phyloP scores from a whole-genome alignment of 2,329 filamentous ascomycete species.

The Metarhizium humberi region DNA sequence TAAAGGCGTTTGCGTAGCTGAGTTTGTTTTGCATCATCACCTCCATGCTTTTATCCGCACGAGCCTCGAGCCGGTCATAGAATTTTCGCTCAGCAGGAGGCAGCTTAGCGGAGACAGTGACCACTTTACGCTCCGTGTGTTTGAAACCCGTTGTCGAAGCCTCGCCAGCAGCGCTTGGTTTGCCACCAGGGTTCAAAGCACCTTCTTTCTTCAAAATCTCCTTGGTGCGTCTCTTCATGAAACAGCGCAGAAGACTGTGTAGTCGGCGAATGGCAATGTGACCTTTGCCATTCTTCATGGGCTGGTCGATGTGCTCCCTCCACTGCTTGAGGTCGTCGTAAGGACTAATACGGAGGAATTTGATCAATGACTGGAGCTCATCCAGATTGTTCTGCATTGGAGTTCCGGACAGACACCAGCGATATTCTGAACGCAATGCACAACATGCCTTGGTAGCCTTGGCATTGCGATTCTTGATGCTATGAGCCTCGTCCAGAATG shows the following conservation, averaged over 20 bases:
- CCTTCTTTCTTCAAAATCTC: conserved; percentile 88
- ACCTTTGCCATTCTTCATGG: conserved; percentile 83
- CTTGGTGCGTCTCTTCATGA: conserved; percentile 98
- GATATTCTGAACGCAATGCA: conserved; percentile 73
- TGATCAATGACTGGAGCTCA: conserved; percentile 87
- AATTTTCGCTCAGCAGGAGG: conserved; percentile 73
- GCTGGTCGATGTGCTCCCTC: conserved; percentile 83
- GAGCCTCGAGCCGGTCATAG: conserved; percentile 73
- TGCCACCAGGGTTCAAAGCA: conserved; percentile 68
- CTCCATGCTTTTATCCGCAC: conserved; percentile 79
- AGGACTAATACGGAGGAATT: conserved; percentile 84
- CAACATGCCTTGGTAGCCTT: conserved; percentile 92
- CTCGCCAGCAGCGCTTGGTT: conserved; percentile 42
- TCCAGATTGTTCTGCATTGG: conserved; percentile 98
- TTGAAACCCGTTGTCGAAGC: conserved; percentile 63
- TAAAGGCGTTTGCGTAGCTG: conserved; percentile 90
- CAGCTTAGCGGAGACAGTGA: conserved; percentile 70
- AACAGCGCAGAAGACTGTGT: conserved; percentile 76
- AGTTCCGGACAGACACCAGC: conserved; percentile 94
- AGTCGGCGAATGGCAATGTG: conserved; percentile 81
- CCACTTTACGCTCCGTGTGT: conserved; percentile 83
- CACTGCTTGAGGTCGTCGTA: conserved; percentile 80
- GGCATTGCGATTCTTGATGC: conserved; percentile 95
- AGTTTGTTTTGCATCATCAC: conserved; percentile 78
- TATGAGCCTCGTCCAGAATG: conserved; percentile 93